These are phyloP conservation scores for Adiantum capillusveneris DNA, from an alignment of 75 land plant genomes.

Conservation along the genomic window DNA sequence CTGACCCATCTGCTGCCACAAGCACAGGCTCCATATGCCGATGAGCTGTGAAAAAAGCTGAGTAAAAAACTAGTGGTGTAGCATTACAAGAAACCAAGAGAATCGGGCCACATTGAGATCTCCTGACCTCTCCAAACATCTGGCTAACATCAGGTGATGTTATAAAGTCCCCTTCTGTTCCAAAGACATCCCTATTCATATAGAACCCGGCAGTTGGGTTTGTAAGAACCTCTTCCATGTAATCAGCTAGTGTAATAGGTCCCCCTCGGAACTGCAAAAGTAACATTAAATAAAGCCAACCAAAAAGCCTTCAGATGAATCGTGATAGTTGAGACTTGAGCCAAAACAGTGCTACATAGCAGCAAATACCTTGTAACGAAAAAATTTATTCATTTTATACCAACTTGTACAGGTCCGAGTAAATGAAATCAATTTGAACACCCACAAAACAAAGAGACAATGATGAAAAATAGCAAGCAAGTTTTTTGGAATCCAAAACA, in stretches of 20 bases:
- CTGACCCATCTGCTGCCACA: constrained; percentile 96
- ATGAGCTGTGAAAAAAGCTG: constrained; percentile 37
- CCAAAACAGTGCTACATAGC: too few species aligned
- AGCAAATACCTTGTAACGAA: too few species aligned
- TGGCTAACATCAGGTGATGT: constrained; percentile 99
- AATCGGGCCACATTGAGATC: not conserved
- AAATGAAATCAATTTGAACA: too few species aligned
- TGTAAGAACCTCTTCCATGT: constrained; percentile 93
- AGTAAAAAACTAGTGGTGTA: too few species aligned
- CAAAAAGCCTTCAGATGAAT: too few species aligned
- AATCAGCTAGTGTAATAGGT: constrained; percentile 91
- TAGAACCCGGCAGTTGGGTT: constrained; percentile 86
- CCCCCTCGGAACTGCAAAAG: constrained; percentile 84
- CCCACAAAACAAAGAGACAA: too few species aligned
- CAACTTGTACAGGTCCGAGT: too few species aligned
- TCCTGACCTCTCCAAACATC: constrained; percentile 95
- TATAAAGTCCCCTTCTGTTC: constrained; percentile 80
- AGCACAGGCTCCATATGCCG: constrained; percentile 87
- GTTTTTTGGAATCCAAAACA: too few species aligned
- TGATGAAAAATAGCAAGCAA: too few species aligned
- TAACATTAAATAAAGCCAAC: not conserved
- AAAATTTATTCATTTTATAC: too few species aligned
- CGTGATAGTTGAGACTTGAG: too few species aligned
- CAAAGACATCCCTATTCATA: constrained; percentile 89
- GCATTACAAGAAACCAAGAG: too few species aligned